These are phyloP conservation scores for Pseudognaphalium luteoalbum DNA, from an alignment of 129 eudicot genomes.

Conservation along the genomic window DNA sequence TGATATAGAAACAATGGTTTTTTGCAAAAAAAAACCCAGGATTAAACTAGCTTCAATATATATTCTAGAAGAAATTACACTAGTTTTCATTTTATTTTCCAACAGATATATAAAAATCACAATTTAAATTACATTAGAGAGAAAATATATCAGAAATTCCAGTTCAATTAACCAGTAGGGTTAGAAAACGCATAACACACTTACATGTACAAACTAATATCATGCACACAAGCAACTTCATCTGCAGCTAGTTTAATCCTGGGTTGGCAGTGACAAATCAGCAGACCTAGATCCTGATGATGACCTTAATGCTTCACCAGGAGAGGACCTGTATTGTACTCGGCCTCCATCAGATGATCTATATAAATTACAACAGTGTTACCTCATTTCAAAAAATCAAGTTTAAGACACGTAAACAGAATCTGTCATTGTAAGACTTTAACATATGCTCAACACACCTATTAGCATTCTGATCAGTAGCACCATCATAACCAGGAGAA, in stretches of 20 bases:
- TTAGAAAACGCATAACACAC: neutral
- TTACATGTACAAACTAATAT: conserved; percentile 24
- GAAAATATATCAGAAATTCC: neutral
- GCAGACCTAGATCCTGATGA: conserved; percentile 61
- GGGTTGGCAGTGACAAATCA: conserved; percentile 37
- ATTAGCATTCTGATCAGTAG: conserved; percentile 25
- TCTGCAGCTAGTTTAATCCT: conserved; percentile 9
- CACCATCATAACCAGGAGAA: conserved; percentile 41
- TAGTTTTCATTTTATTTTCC: no score
- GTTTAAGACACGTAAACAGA: neutral
- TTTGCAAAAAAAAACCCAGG: no score
- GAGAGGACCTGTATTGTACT: conserved; percentile 34
- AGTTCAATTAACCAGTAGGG: no score
- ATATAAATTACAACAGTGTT: conserved; percentile 3
- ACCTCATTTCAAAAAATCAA: conserved; percentile 3
- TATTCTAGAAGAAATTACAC: no score
- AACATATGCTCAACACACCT: conserved; percentile 15
- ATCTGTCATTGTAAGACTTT: neutral
- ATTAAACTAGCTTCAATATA: no score
- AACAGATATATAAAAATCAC: no score
- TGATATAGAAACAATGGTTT: no score
- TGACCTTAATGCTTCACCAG: conserved; percentile 45
- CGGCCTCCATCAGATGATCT: conserved; percentile 35
- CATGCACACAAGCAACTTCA: conserved; percentile 7
- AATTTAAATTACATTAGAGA: no score